Base-by-base conservation (phyloP, 345 rosid species). In the Lepidium didymum region DNA sequence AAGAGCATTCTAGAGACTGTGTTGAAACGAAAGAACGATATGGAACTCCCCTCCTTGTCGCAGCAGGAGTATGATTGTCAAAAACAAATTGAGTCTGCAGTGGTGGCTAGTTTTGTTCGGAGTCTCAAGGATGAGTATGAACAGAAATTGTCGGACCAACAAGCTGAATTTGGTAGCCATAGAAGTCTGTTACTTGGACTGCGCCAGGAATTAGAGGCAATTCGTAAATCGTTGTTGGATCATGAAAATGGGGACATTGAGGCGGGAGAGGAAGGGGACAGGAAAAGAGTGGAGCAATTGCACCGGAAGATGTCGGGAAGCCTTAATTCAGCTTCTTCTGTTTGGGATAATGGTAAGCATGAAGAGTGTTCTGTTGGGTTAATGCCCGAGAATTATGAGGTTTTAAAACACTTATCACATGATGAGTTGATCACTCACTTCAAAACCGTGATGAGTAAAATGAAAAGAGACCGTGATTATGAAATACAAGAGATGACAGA, bases 391-490 rank as follows among this genome's bases (percentile, higher is more conserved):
- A 83, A 67, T 65, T 52, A 62, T 74, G 96, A 91, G 37, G 75
- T 73, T 36, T 62, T 91, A 16, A 78, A 29, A 19, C 82, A 82
- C 78, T 53, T 87, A 74, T 1, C 65, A 18, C 69, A 5, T 8
- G 93, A 84, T 5, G 81, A 79, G 4, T 46, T 94, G 67, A 73
- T 85, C 49, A 47, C 0, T 25, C 79, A 83, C 82, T 81, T 83
- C 51, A 91, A 83, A 77, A 34, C 47, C n/a, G 96, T 89, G 84
- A 86, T 94, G 89, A 81, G 67, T 54, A 81, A 85, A 82, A 86
- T 91, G 96, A 94, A 89, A 82, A 86, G 88, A 76, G 60, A 81
- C 74, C 85, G 86, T 68, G 97, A 91, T 58, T 81, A 78, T 38
- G 33, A 68, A 52, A 78, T 87, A 75, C 87, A 77, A 47, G 71